phyloP scores from a whole-genome alignment of 768 basidiomycete species.

The Lactarius psammicola region DNA sequence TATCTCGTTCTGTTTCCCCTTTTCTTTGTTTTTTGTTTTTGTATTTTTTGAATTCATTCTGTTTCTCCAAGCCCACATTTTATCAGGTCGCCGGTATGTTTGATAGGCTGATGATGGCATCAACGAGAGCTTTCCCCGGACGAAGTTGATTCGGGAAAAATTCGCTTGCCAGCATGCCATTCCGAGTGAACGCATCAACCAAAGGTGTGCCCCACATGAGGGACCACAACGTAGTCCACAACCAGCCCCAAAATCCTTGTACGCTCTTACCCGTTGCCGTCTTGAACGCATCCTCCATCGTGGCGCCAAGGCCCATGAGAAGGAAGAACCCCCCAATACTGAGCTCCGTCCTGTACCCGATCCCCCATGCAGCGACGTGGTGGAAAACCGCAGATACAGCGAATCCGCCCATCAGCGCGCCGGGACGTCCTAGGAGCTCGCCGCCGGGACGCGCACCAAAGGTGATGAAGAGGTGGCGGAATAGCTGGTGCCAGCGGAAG shows the following conservation, averaged over 20 bases:
- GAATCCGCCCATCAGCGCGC: conserved; percentile 54
- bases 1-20: too few species aligned
- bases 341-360: conserved; percentile 54
- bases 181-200: conserved; percentile 19
- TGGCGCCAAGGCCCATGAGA: conserved; percentile 36
- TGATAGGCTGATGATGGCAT: not conserved
- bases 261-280: conserved; percentile 45
- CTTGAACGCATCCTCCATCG: conserved; percentile 50
- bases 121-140: conserved; percentile 1
- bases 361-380: conserved; percentile 54
- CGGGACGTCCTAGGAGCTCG: conserved; percentile 28
- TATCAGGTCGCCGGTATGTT: not conserved
- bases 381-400: conserved; percentile 58
- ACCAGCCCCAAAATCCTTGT: conserved; percentile 46
- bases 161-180: conserved; percentile 13
- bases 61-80: not conserved
- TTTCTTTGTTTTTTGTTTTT: too few species aligned
- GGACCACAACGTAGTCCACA: conserved; percentile 45
- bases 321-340: conserved; percentile 42
- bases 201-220: conserved; percentile 26
- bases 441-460: conserved; percentile 37
- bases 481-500: not conserved
- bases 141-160: not conserved
- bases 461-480: conserved; percentile 37
- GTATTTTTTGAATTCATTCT: too few species aligned